Base-by-base conservation (phyloP, 1,284 basidiomycete species). In the Pterulicium gracile region DNA sequence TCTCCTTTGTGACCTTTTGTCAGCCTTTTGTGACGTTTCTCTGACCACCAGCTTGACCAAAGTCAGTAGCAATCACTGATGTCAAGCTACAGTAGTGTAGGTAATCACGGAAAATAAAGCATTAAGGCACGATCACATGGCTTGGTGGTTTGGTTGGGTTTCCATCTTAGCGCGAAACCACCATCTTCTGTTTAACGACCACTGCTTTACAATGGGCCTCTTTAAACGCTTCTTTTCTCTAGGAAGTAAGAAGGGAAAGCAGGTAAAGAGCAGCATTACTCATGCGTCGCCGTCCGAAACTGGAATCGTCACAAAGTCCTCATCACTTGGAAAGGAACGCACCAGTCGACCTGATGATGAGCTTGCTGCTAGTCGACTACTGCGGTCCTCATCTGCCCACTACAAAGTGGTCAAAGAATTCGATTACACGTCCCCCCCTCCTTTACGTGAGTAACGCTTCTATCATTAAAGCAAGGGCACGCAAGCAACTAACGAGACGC, bases 141-240 rank as follows among this genome's bases (percentile, higher is more conserved):
- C 5, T 39, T 39, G 36, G 19, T 7, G 27, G 7, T 32, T 32
- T 32, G 15, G 36, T 39, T 27, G 22, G 22, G 41, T 22, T 23
- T 36, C 19, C 48, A 20, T 3, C 10, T 36, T 23, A 54, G 5
- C 19, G 44, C 59, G 50, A 55, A 43, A 46, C 35, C 21, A 21
- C 53, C 47, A 60, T 56, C 55, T 52, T 56, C 27, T 39, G 17
- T 39, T n/a, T 27, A 23, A 54, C 35, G 34, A 50, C 46, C 14
- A 13, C n/a, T 7, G 19, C 24, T 51, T 50, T 55, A 52, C 45
- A 36, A 87, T 87, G 82, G 77, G 79, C 18, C 75, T 86, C 47
- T 62, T 88, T 55, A 81, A 80, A 54, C 79, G 75, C 32, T 65
- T 88, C 52, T 72, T 88, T 46, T 86, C 85, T 7, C 64, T 87